A percentile compares a stretch with the other conserved stretches of the same genome.
These are phyloP conservation scores for Pichia sp. DNA, from an alignment of 1,139 yeast species.

Conservation along the genomic window DNA sequence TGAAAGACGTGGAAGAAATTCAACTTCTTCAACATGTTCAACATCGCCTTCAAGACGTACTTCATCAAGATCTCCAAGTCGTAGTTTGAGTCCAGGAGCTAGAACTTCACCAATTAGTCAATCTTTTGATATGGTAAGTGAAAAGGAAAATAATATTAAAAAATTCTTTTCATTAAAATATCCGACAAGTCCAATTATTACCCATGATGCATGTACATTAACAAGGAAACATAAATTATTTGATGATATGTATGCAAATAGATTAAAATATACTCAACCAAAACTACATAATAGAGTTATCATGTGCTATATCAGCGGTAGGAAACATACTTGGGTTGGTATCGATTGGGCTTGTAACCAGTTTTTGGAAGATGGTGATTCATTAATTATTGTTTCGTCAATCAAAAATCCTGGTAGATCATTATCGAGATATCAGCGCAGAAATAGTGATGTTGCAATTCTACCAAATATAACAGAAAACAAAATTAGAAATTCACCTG, in stretches of 20 bases:
- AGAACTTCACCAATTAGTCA: background rate
- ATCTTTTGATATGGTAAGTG: constrained; percentile 7
- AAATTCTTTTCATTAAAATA: constrained; percentile 16
- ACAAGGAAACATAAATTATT: constrained; percentile 42
- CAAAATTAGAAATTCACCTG: constrained; percentile 26
- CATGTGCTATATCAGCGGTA: constrained; percentile 60
- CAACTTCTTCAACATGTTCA: background rate
- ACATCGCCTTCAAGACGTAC: background rate
- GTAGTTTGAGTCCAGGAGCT: constrained; percentile 12
- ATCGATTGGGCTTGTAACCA: constrained; percentile 58
- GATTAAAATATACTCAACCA: constrained; percentile 31
- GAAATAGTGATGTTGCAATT: constrained; percentile 5
- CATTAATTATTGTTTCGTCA: constrained; percentile 47
- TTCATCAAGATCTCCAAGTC: constrained; percentile 13
- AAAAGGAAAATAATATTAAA: constrained; percentile 1
- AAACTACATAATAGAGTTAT: constrained; percentile 48
- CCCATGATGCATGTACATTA: constrained; percentile 42
- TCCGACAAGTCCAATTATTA: constrained; percentile 30
- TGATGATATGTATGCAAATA: constrained; percentile 27
- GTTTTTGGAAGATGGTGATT: constrained; percentile 56
- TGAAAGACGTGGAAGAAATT: constrained; percentile 5
- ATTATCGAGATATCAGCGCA: constrained; percentile 9
- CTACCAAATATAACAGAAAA: constrained; percentile 20
- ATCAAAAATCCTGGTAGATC: constrained; percentile 30
- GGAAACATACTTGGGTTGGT: constrained; percentile 76